Base-by-base conservation (phyloP, 139 green algal genomes). In the Chlamydomonas schloesseri region DNA sequence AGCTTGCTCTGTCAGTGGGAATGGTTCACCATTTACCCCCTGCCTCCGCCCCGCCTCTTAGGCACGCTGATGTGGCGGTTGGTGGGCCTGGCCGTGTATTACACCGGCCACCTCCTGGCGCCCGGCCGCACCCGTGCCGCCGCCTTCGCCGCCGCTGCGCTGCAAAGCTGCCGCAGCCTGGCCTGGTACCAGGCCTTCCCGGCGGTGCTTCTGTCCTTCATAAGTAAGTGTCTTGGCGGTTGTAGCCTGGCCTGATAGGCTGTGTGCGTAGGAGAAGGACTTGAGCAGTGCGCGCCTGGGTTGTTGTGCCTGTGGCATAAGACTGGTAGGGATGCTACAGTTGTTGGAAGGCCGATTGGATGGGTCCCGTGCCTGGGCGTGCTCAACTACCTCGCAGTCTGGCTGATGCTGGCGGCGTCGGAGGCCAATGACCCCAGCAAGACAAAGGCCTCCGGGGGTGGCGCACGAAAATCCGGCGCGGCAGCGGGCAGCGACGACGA, bases 121-220 rank as follows among this genome's bases (percentile, higher is more conserved):
- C 78, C 78, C 8, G 78, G 62, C 42, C 78, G 78, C 37, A 50
- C 26, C 42, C 78, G 62, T 46, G 42, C 78, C 29, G 65, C 65
- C 18, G 6, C 65, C 29, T 74, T 84, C 28, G 33, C 78, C 4
- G 64, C 29, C 37, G 64, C 46, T 46, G 42, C n/a, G 29, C 64
- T 84, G 29, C 23, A 55, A 5, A 62, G 31, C 42, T 74, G 64
- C 34, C 78, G 64, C 33, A 34, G 26, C 31, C 64, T 84, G 33
- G 34, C 24, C 9, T 84, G 78, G 78, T 84, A 75, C 65, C 78
- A 84, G 78, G 64, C 78, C 36, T 42, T 84, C 18, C 78, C 78
- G 4, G 78, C 64, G 23, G 21, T 84, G 42, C 62, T 84, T 46
- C 46, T 84, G n/a, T 64, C 42, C 42, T 50, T 50, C 42, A 50